Base-by-base conservation (phyloP, 768 basidiomycete genomes). In the Amanita molliuscula region DNA sequence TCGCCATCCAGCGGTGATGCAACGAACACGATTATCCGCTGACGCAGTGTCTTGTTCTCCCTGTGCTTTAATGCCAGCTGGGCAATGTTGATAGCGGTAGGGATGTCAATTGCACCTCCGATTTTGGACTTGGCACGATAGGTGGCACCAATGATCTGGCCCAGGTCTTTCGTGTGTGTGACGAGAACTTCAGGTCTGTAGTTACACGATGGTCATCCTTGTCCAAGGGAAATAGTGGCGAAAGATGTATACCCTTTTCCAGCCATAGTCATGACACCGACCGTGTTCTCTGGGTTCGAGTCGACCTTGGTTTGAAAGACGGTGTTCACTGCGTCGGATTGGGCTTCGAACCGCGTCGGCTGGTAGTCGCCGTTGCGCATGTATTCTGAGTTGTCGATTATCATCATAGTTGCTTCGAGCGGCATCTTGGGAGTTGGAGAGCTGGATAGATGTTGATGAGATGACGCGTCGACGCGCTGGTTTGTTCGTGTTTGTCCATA, bases 231-330 rank as follows among this genome's bases (percentile, higher is more conserved):
- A 35, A 37, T 9, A 47, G 38, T 43, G 18, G 23, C 20, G 36
- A 21, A 23, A 18, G 23, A 34, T 33, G 62, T 79, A 65, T 60
- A 95, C 95, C 86, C 84, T 67, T 96, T 96, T 50, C 91, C 88
- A 11, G 92, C 95, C 91, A 95, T 95, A 25, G 91, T 90, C 94
- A 99, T 96, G 36, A 97, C 71, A 4, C 96, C 96, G 36, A 97
- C 94, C 9, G 92, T 92, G 67, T 88, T 97, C 70, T 99, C 96
- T 15, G 95, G 91, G 70, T 99, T 98, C 21, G 91, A 86, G 63
- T 90, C 85, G 57, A 86, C 86, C 76, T 99, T 99, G 47, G 89
- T 82, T 63, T 85, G 83, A 65, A 96, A 93, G 58, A 97, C 76
- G 50, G 83, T 79, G 50, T 79, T 92, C 55, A 94, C 88, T 2